Evolutionary conservation across 2,329 filamentous ascomycete species (phyloP).

Genomic region (Ophiostoma montium): DNA sequence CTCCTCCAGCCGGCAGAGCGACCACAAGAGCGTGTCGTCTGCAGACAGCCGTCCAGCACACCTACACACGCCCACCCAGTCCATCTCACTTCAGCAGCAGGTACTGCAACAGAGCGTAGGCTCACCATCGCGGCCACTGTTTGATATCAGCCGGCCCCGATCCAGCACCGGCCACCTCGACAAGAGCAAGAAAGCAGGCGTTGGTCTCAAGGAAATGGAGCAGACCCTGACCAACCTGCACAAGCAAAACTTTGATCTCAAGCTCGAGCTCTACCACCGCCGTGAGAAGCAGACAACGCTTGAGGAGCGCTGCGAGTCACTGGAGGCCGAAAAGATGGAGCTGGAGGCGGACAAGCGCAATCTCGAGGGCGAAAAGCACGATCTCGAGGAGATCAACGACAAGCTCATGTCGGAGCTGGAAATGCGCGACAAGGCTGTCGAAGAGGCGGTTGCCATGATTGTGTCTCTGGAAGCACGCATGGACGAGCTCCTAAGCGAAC

Average conservation of each 20-base stretch:
- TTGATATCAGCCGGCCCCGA: constrained; percentile 26
- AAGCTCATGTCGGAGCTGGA: constrained; percentile 46
- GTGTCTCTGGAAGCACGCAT: constrained; percentile 47
- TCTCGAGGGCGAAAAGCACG: constrained; percentile 43
- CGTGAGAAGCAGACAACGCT: constrained; percentile 47
- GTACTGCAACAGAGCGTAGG: constrained; percentile 20
- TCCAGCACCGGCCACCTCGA: constrained; percentile 28
- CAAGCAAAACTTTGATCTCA: constrained; percentile 67
- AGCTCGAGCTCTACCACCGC: constrained; percentile 57
- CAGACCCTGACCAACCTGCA: constrained; percentile 53
- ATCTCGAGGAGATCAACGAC: constrained; percentile 43
- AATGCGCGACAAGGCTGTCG: constrained; percentile 54
- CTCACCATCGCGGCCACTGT: constrained; percentile 21
- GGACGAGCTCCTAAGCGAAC: constrained; percentile 37
- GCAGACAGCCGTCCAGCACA: constrained; percentile 21
- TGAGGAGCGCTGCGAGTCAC: constrained; percentile 29
- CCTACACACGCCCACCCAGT: not conserved
- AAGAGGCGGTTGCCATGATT: constrained; percentile 58
- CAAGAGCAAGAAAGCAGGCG: constrained; percentile 31
- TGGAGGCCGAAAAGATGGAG: constrained; percentile 46
- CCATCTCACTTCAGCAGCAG: constrained; percentile 22
- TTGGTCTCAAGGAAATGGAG: constrained; percentile 56
- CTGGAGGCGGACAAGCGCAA: constrained; percentile 44
- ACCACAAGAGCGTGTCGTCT: constrained; percentile 25
- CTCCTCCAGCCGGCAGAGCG: constrained; percentile 22